Evolutionary conservation across 1,284 basidiomycete species (phyloP), one percentile per base, ranked within the genome.

Genomic region (Ceratobasidium sp.): DNA sequence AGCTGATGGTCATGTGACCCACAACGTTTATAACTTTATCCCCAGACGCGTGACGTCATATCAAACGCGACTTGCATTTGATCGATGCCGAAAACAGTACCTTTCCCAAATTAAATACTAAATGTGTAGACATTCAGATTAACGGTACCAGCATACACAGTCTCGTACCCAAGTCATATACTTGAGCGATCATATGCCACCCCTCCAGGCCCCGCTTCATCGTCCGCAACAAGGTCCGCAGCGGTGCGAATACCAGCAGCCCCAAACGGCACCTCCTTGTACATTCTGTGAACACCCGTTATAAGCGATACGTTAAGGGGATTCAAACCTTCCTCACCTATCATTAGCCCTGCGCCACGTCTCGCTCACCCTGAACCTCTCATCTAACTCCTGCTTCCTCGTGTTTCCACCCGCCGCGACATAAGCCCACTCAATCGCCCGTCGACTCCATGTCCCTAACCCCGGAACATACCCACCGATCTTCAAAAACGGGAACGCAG

Each of bases 401-500:
- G 74, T 48, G 43, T 77, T 74, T 19, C 72, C 65, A 61, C 76
- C 74, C 2, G 73, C 74, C 19, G 75, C 72, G 19, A 56, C 24
- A 61, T 78, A 78, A 4, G 75, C 53, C 48, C 69, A 71, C 24
- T 69, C 71, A 74, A 80, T 19, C 31, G 79, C 78, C 74, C 78
- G 80, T 1, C 63, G 74, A 6, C 77, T 79, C 78, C 79, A 80
- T n/a, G 79, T 78, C 1, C 80, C 80, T 0, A 80, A 80, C 29
- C 56, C 63, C 5, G 54, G 51, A 8, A 74, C 31, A 0, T 29
- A 49, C 39, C 41, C 14, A 24, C 62, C 53, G 1, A 76, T 56
- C n/a, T 80, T 81, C 27, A 81, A 64, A 58, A 81, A 76, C 13
- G 81, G 81, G 74, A 81, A 80, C 2, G 78, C 76, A 4, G 80